Evolutionary conservation across 805 yeast genomes (phyloP).

Genomic region (Metschnikowia cerradonensis): DNA sequence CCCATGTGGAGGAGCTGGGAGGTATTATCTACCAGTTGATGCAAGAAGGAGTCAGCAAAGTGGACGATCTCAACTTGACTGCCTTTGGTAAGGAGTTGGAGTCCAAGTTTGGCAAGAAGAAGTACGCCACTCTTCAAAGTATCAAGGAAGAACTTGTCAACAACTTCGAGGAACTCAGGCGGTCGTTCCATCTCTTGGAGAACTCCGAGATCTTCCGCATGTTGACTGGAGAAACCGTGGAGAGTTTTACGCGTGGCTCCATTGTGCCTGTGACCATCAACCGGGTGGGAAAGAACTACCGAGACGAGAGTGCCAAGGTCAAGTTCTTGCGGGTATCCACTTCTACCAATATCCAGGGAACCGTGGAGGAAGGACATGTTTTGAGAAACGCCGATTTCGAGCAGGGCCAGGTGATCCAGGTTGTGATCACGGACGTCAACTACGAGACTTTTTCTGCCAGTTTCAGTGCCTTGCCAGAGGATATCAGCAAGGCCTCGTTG

Average conservation of each 20-base stretch:
- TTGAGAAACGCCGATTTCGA: constrained; percentile 41
- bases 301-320: constrained; percentile 46
- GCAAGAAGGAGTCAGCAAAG: constrained; percentile 65
- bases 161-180: constrained; percentile 83
- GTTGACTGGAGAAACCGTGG: constrained; percentile 81
- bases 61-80: constrained; percentile 83
- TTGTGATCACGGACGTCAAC: constrained; percentile 66
- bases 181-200: constrained; percentile 60
- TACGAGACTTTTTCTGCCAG: constrained; percentile 73
- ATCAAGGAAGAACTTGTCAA: constrained; percentile 83
- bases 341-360: constrained; percentile 40
- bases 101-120: constrained; percentile 63
- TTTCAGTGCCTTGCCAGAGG: constrained; percentile 65
- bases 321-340: constrained; percentile 39
- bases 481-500: constrained; percentile 50
- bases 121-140: constrained; percentile 75
- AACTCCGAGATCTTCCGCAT: constrained; percentile 77
- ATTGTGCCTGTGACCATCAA: constrained; percentile 73
- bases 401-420: constrained; percentile 82
- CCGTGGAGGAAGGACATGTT: constrained; percentile 42
- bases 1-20: constrained; percentile 73
- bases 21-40: constrained; percentile 74
- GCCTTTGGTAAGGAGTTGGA: constrained; percentile 91
- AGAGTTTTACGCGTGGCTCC: constrained; percentile 61
- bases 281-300: constrained; percentile 61